Conservation (phyloP, 345 rosid species). For the Lepidium sativum region DNA sequence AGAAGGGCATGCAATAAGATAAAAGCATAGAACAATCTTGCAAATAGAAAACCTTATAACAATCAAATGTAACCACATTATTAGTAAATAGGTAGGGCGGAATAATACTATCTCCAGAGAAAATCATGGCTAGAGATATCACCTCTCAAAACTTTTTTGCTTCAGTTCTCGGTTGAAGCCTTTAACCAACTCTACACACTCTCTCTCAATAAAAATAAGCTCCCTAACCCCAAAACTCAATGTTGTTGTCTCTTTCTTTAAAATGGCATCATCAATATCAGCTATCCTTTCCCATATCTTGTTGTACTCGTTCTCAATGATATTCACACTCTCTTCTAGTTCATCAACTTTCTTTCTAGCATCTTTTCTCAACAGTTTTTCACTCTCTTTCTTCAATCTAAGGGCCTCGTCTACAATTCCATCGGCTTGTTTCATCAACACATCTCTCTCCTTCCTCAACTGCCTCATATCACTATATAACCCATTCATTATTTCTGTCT, state of each 20-base stretch:
- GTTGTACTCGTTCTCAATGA: constrained; percentile 54
- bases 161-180: constrained; percentile 41
- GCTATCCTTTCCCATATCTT: constrained; percentile 58
- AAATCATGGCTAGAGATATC: no score
- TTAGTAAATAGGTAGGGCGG: constrained; percentile 1
- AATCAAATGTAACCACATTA: not conserved
- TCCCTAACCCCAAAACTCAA: constrained; percentile 74
- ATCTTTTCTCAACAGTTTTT: constrained; percentile 18
- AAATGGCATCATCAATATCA: constrained; percentile 49
- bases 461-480: constrained; percentile 37
- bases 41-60: not conserved
- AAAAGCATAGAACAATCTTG: not conserved
- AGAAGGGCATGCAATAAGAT: constrained; percentile 1
- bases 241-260: constrained; percentile 50
- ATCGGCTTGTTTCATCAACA: constrained; percentile 43
- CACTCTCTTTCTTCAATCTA: constrained; percentile 38
- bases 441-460: constrained; percentile 43
- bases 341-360: constrained; percentile 26
- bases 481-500: constrained; percentile 53
- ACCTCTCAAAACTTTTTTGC: constrained; percentile 44
- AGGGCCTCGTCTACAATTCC: constrained; percentile 37
- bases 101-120: no score
- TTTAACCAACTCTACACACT: constrained; percentile 67
- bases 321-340: constrained; percentile 39
- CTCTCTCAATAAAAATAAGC: constrained; percentile 73